phyloP scores from a whole-genome alignment of 768 basidiomycete genomes.

The Russula emetica region DNA sequence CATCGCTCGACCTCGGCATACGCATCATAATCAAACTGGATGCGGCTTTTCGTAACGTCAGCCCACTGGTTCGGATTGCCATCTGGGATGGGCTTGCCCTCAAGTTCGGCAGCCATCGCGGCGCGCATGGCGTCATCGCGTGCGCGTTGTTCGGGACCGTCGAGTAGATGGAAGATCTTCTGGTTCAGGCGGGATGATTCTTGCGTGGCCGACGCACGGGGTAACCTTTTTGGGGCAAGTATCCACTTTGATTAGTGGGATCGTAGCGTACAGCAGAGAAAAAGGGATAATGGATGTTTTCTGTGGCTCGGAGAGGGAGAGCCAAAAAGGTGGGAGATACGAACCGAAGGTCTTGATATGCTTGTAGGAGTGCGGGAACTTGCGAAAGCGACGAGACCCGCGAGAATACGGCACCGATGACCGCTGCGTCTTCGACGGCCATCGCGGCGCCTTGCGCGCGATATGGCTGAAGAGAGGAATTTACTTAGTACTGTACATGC shows the following conservation, averaged over 20 bases:
- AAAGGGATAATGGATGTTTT: no score
- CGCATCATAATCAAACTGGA: constrained; percentile 53
- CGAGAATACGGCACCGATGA: constrained; percentile 47
- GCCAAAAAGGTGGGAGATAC: not conserved
- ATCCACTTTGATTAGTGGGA: no score
- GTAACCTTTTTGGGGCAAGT: constrained; percentile 28
- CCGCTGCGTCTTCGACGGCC: constrained; percentile 50
- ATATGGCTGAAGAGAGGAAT: constrained; percentile 35
- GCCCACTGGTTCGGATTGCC: constrained; percentile 56
- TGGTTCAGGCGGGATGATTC: constrained; percentile 47
- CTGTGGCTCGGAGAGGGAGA: no score
- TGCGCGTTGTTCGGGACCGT: constrained; percentile 48
- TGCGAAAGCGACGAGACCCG: constrained; percentile 42
- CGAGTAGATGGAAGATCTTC: constrained; percentile 51
- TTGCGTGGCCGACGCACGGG: constrained; percentile 49
- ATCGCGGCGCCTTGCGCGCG: constrained; percentile 43
- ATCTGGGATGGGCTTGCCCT: constrained; percentile 29
- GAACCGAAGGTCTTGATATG: constrained; percentile 49
- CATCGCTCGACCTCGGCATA: constrained; percentile 48
- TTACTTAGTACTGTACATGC: not conserved
- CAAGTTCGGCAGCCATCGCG: constrained; percentile 44
- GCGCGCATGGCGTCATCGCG: constrained; percentile 49
- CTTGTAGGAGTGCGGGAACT: constrained; percentile 44
- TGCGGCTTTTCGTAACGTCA: constrained; percentile 45
- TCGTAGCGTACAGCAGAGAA: no score